Base-by-base conservation (phyloP, 2,329 filamentous ascomycete species). In the Botryotinia calthae region DNA sequence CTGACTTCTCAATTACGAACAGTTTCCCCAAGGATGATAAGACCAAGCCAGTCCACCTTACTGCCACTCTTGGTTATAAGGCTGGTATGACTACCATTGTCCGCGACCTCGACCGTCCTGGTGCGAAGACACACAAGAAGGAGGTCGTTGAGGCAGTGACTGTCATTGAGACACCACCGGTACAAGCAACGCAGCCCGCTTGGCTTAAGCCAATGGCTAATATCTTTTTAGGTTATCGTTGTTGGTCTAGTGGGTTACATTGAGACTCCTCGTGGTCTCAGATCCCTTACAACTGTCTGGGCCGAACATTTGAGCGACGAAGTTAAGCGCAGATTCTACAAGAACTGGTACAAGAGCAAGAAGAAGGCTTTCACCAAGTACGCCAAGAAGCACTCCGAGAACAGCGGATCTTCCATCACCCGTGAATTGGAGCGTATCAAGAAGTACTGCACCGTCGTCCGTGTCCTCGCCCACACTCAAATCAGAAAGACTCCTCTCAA, bases 261-360 rank as follows among this genome's bases (percentile, higher is more conserved):
- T 87, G 96, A 99, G 90, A 99, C 96, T 84, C 96, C 96, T 86
- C 96, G 96, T 83, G 96, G 96, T 88, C 94, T 99, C 83, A 95
- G 96, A 86, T 99, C 96, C 80, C 94, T 99, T 86, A 98, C 95
- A 85, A 98, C 96, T 84, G 94, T 99, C 85, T 99, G 96, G 96
- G 96, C 96, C 83, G 96, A 98, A 91, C 96, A 99, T 86, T 87
- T 99, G 86, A 93, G 93, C 87, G 96, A 99, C 86, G 96, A 98
- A 88, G 84, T 99, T 86, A 97, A 97, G 92, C 93, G 96, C 83
- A 93, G 96, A 84, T 99, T 99, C 94, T 99, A 99, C 93, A 98
- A 98, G 94, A 99, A 99, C 93, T 99, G 96, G 96, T 99, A 99
- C 93, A 97, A 97, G 93, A 94, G 91, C 90, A 99, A 99, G 95